These are phyloP conservation scores for Wallacemonas rigidus DNA, from an alignment of 208 protist genomes.

Conservation along the genomic window DNA sequence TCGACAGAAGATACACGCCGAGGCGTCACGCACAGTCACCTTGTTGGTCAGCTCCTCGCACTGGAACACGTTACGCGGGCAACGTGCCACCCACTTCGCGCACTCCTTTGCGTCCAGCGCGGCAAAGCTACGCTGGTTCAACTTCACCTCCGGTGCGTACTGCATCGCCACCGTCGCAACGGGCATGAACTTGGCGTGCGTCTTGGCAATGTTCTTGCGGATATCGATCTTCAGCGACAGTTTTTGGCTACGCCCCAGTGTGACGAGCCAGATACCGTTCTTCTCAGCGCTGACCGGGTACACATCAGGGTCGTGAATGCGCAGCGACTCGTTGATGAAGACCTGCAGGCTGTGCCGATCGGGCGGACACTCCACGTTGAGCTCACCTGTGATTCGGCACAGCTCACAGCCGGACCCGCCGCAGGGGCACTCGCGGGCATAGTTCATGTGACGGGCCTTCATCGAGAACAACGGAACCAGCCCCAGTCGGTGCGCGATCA, in stretches of 20 bases:
- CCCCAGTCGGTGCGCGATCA: slow-evolving; percentile 98
- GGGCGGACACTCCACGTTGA: slow-evolving; percentile 79
- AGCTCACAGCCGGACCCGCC: slow-evolving; percentile 73
- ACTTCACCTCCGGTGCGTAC: slow-evolving; percentile 90
- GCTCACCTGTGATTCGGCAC: slow-evolving; percentile 87
- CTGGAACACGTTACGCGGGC: slow-evolving; percentile 87
- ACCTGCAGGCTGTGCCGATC: slow-evolving; percentile 81
- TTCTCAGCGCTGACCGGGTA: slow-evolving; percentile 84
- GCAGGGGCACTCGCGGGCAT: slow-evolving; percentile 84
- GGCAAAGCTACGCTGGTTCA: slow-evolving; percentile 89
- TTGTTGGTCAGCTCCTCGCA: slow-evolving; percentile 66
- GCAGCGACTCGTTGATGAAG: slow-evolving; percentile 76
- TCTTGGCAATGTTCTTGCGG: slow-evolving; percentile 97
- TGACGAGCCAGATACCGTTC: slow-evolving; percentile 86
- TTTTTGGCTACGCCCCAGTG: slow-evolving; percentile 84
- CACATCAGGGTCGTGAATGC: slow-evolving; percentile 78
- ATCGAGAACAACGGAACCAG: slow-evolving; percentile 96
- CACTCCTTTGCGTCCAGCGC: slow-evolving; percentile 70
- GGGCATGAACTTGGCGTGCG: slow-evolving; percentile 98
- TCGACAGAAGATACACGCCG: slow-evolving; percentile 92
- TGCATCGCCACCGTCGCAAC: slow-evolving; percentile 93
- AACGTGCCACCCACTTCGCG: slow-evolving; percentile 84
- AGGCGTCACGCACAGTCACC: slow-evolving; percentile 69
- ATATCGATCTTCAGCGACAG: slow-evolving; percentile 81
- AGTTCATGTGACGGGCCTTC: slow-evolving; percentile 85